Evolutionary conservation across 2,329 filamentous ascomycete genomes (phyloP).

Genomic region (Pseudocercospora eumusae): DNA sequence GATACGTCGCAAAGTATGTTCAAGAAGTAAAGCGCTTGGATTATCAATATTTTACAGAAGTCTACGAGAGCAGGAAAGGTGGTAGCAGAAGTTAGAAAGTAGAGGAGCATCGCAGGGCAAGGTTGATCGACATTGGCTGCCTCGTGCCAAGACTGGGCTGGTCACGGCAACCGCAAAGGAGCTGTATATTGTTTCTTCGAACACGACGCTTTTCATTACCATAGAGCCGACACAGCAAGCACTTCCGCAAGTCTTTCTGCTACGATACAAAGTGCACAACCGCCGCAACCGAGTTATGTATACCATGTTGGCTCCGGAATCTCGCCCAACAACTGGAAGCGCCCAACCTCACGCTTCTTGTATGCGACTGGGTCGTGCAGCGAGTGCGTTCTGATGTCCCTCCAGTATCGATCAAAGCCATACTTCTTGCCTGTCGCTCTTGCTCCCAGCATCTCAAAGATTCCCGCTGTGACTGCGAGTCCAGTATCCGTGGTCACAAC

Average conservation of each 20-base stretch:
- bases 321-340: slow-evolving; percentile 55
- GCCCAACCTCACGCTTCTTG: slow-evolving; percentile 64
- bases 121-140: background rate
- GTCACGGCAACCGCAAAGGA: background rate
- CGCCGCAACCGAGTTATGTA: slow-evolving; percentile 16
- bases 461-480: slow-evolving; percentile 59
- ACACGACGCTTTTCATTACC: background rate
- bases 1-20: background rate
- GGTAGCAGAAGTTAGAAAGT: background rate
- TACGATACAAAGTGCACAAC: slow-evolving; percentile 15
- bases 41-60: background rate
- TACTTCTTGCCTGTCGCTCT: slow-evolving; percentile 60
- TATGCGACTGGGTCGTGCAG: slow-evolving; percentile 69
- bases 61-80: background rate
- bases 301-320: slow-evolving; percentile 24
- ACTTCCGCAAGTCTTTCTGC: slow-evolving; percentile 9
- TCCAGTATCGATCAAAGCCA: slow-evolving; percentile 66
- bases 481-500: slow-evolving; percentile 63
- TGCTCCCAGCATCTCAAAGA: slow-evolving; percentile 66
- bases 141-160: background rate
- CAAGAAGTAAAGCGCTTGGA: background rate
- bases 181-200: background rate
- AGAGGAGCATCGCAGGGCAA: background rate
- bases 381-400: slow-evolving; percentile 66
- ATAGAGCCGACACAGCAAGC: background rate